These are phyloP conservation scores for Kodamaea kakaduensis DNA, from an alignment of 805 yeast species.

Conservation along the genomic window DNA sequence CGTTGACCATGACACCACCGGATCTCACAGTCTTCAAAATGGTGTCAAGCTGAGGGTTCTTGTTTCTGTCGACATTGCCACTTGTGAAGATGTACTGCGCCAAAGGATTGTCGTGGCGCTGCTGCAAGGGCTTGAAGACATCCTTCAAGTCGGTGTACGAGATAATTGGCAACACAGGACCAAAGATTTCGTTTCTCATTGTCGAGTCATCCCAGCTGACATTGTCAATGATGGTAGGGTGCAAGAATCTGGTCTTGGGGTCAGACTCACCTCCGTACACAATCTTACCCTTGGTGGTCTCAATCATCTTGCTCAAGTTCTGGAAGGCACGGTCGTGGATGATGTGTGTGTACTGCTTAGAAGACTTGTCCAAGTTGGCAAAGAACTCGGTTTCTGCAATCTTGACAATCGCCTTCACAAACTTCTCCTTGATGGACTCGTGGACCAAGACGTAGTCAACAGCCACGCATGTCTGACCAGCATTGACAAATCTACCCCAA, in stretches of 20 bases:
- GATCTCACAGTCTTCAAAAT: slow-evolving; percentile 58
- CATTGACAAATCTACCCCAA: slow-evolving; percentile 76
- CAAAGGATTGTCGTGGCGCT: slow-evolving; percentile 68
- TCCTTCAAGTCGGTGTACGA: slow-evolving; percentile 44
- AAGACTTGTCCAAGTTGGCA: slow-evolving; percentile 28
- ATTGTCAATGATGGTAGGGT: slow-evolving; percentile 70
- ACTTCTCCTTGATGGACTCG: slow-evolving; percentile 48
- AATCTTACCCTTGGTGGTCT: slow-evolving; percentile 50
- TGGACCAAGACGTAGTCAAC: slow-evolving; percentile 81
- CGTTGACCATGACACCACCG: slow-evolving; percentile 71
- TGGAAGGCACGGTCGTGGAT: slow-evolving; percentile 52
- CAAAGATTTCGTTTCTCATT: slow-evolving; percentile 78
- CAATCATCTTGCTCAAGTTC: slow-evolving; percentile 42
- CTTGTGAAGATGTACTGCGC: slow-evolving; percentile 68
- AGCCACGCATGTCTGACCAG: slow-evolving; percentile 91
- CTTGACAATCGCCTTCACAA: slow-evolving; percentile 39
- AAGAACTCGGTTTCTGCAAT: slow-evolving; percentile 44
- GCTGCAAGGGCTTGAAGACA: slow-evolving; percentile 42
- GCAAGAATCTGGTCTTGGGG: slow-evolving; percentile 44
- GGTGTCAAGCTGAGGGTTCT: slow-evolving; percentile 38
- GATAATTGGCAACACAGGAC: slow-evolving; percentile 78
- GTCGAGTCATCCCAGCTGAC: slow-evolving; percentile 63
- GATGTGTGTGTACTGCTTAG: slow-evolving; percentile 51
- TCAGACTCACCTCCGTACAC: slow-evolving; percentile 46
- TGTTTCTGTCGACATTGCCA: slow-evolving; percentile 40